Evolutionary conservation across 164 flowering plant genomes (phyloP), one percentile per base, ranked within the genome.

Genomic region (Liquidambar formosana): DNA sequence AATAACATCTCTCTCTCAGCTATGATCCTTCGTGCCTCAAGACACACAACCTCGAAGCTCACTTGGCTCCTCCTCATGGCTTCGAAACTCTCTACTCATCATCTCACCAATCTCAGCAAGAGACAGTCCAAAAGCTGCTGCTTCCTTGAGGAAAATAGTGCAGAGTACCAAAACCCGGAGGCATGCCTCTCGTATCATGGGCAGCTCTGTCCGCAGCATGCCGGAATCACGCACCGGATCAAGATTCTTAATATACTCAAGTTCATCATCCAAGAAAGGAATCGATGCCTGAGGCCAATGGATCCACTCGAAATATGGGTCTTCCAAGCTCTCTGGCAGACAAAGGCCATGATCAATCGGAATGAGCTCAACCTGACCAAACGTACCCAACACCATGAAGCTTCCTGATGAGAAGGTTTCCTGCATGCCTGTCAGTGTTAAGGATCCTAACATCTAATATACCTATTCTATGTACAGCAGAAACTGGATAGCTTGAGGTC

Each of bases 81-180:
- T 8, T n/a, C 63, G 26, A 38, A 60, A 76, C 23, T 76, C 79
- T 61, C 79, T 68, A 26, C 59, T 76, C 79, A 76, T 76, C 79
- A 76, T 76, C 69, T 76, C 76, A 69, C 79, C 79, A 58, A 76
- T 76, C 66, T 76, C 79, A 62, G 79, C 64, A 61, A 76, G 79
- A 41, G 73, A 72, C 22, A 76, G 73, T 48, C 79, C 79, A 69
- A 68, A 76, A 22, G 76, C 61, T 14, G 79, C 70, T 13, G 79
- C 76, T 61, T 76, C 79, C 66, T 76, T 61, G 13, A 76, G 76
- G 38, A 76, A 76, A 12, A 72, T 25, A 11, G 79, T 72, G 76
- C 76, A 68, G 28, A 76, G 76, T 26, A 65, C 64, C 53, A 76
- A 44, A 47, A 76, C 76, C 25, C 76, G 57, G 22, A 76, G 76